Conservation (phyloP, 331 rosid species). For the Quercus phellos region DNA sequence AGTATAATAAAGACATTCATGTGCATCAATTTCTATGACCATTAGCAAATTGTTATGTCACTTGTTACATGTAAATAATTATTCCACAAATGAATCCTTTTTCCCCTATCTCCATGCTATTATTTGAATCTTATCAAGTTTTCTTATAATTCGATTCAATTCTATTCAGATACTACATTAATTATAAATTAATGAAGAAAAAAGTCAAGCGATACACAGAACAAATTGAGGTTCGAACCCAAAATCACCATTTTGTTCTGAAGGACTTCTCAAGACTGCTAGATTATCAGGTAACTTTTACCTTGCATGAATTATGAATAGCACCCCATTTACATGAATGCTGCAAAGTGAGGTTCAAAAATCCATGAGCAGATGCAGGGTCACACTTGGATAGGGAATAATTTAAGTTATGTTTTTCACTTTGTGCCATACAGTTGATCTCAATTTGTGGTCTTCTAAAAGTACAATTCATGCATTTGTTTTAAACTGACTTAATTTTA, state of each 20-base stretch:
- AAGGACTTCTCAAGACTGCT: conserved; percentile 45
- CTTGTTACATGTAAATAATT: not conserved
- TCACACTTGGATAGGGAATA: not conserved
- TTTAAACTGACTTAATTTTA: not conserved
- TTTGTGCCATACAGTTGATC: not conserved
- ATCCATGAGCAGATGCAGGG: not conserved
- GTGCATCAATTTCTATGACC: not conserved
- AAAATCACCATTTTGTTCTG: conserved; percentile 26
- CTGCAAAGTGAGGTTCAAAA: not conserved
- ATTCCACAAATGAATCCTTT: not conserved
- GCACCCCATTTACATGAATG: not conserved
- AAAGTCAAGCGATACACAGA: conserved; percentile 33
- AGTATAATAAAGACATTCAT: not conserved
- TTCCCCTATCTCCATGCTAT: not conserved
- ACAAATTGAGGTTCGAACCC: conserved; percentile 33
- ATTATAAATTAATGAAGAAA: conserved; percentile 49
- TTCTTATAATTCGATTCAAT: not conserved
- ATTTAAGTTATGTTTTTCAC: not conserved
- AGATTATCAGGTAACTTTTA: conserved; percentile 32
- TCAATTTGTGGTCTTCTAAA: not conserved
- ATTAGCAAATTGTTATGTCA: not conserved
- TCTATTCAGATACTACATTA: conserved; percentile 33
- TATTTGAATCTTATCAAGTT: not conserved
- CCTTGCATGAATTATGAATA: not conserved
- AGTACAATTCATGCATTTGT: not conserved